These are phyloP conservation scores for Heterobasidion irregulare DNA, from an alignment of 1,284 basidiomycete genomes.

Conservation along the genomic window DNA sequence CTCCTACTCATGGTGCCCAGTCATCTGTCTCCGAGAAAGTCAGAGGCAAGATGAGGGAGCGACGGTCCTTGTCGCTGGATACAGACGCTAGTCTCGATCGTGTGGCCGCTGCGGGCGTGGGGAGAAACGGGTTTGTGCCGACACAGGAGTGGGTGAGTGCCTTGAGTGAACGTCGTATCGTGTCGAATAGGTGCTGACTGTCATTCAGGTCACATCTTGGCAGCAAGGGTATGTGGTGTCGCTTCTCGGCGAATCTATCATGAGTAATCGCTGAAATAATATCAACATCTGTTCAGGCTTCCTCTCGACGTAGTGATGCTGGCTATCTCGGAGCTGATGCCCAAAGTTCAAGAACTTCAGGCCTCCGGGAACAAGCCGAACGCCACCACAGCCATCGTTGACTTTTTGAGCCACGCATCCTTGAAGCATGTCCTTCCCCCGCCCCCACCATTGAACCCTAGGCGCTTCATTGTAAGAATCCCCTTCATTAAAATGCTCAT, in stretches of 20 bases:
- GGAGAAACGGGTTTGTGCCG: slow-evolving; percentile 84
- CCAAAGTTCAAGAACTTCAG: slow-evolving; percentile 80
- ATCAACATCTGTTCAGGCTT: slow-evolving; percentile 34
- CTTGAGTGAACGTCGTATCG: not conserved
- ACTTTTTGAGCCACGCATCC: slow-evolving; percentile 59
- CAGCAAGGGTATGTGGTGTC: slow-evolving; percentile 57
- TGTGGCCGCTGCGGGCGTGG: slow-evolving; percentile 58
- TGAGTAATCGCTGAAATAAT: slow-evolving; percentile 4
- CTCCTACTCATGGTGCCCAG: slow-evolving; percentile 11
- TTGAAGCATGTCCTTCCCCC: slow-evolving; percentile 67
- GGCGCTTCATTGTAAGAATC: slow-evolving; percentile 62
- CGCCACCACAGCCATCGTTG: slow-evolving; percentile 57
- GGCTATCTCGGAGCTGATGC: slow-evolving; percentile 77
- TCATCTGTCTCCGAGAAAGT: slow-evolving; percentile 69
- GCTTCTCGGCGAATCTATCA: no score
- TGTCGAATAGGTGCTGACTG: not conserved
- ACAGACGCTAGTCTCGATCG: slow-evolving; percentile 51
- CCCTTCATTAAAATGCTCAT: slow-evolving; percentile 2
- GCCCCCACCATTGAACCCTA: slow-evolving; percentile 50
- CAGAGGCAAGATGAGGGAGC: slow-evolving; percentile 78
- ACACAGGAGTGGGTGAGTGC: slow-evolving; percentile 89
- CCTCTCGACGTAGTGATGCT: slow-evolving; percentile 83
- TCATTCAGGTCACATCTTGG: slow-evolving; percentile 68
- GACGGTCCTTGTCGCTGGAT: slow-evolving; percentile 55
- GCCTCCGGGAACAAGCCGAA: slow-evolving; percentile 49